phyloP scores from a whole-genome alignment of 169 alveolate species.

The Besnoitia besnoiti region DNA sequence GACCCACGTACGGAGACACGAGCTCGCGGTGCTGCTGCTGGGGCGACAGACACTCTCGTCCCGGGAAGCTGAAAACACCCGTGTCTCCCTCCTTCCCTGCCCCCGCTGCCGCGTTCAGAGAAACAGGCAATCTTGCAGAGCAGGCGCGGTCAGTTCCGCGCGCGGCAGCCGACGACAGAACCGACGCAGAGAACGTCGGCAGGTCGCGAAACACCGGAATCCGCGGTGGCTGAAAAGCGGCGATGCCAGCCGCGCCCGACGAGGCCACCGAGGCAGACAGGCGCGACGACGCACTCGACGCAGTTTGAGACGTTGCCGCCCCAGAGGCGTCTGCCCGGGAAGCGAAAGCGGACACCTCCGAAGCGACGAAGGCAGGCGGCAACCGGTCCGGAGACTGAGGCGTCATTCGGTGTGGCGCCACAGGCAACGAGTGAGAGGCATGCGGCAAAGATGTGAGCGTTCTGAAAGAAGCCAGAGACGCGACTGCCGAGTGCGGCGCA shows the following conservation, averaged over 20 bases:
- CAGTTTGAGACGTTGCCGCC: background rate
- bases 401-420: background rate
- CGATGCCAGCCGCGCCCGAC: background rate
- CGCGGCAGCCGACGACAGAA: background rate
- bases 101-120: background rate
- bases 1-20: conserved; percentile 75
- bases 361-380: background rate
- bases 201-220: background rate
- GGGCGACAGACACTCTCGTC: background rate
- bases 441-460: too few relatives aligned
- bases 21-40: background rate
- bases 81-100: background rate
- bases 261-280: background rate
- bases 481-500: too few relatives aligned
- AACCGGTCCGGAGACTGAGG: background rate
- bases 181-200: background rate
- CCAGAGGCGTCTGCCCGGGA: background rate
- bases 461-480: too few relatives aligned
- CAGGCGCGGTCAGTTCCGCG: too few relatives aligned
- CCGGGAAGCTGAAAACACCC: background rate
- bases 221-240: background rate
- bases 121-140: background rate
- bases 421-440: too few relatives aligned
- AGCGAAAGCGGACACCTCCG: background rate
- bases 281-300: background rate